Evolutionary conservation across 75 land plant species (phyloP).

Genomic region (Isoetes taiwanensis): DNA sequence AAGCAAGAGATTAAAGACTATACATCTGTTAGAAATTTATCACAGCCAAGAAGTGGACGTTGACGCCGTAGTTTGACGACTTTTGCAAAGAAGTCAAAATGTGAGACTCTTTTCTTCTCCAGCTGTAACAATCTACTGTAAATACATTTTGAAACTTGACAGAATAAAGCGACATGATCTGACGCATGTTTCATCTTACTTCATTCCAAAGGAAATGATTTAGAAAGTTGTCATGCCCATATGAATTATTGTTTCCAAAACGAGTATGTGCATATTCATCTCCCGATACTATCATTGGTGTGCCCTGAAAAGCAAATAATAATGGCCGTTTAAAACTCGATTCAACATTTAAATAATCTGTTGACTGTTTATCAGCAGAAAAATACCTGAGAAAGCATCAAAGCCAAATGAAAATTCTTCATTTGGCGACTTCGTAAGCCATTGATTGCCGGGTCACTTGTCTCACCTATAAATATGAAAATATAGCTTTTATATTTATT

Average conservation of each 20-base stretch:
- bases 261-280: conserved; percentile 99
- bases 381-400: conserved; percentile 80
- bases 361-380: neutral
- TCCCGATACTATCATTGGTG: conserved; percentile 98
- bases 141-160: neutral
- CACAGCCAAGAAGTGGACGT: conserved; percentile 48
- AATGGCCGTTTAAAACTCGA: neutral
- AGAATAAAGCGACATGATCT: no score
- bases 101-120: conserved; percentile 31
- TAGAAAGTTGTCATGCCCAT: conserved; percentile 75
- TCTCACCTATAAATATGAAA: conserved; percentile 48
- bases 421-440: conserved; percentile 77
- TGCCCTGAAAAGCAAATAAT: conserved; percentile 37
- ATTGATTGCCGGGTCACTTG: conserved; percentile 39
- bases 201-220: conserved; percentile 85
- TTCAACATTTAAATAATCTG: neutral
- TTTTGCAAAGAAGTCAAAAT: conserved; percentile 73
- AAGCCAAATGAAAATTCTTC: conserved; percentile 89
- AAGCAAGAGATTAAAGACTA: conserved; percentile 9
- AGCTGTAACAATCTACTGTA: conserved; percentile 28
- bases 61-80: conserved; percentile 45
- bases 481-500: neutral
- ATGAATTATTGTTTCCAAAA: conserved; percentile 89
- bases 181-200: conserved; percentile 17
- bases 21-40: conserved; percentile 52